These are phyloP conservation scores for Yamadazyma conglobata DNA, from an alignment of 1,139 yeast species.

Conservation along the genomic window DNA sequence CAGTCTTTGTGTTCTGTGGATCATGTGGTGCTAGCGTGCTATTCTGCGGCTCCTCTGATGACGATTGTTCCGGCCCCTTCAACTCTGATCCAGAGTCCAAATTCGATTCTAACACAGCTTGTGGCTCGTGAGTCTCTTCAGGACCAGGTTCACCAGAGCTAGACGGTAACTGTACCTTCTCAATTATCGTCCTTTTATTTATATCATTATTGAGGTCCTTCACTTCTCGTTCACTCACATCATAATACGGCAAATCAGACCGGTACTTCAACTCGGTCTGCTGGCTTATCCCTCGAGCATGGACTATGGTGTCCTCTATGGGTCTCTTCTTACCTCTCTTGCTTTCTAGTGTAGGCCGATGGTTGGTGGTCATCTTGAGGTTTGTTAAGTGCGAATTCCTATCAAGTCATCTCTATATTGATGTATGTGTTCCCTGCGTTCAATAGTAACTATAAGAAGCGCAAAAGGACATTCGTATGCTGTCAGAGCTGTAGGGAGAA, in stretches of 20 bases:
- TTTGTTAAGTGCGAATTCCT: background rate
- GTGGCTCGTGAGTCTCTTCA: too few species aligned
- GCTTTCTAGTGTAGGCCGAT: conserved; percentile 85
- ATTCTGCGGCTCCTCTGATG: too few species aligned
- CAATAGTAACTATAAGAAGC: conserved; percentile 46
- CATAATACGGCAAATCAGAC: conserved; percentile 24
- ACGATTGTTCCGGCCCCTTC: too few species aligned
- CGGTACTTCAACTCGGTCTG: conserved; percentile 67
- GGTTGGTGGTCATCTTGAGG: conserved; percentile 73
- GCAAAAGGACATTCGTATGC: conserved; percentile 50
- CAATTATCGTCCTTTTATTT: conserved; percentile 3
- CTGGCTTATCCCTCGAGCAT: conserved; percentile 67
- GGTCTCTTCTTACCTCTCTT: conserved; percentile 63
- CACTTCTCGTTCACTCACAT: conserved; percentile 21
- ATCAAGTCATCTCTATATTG: too few species aligned
- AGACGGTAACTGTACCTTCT: too few species aligned
- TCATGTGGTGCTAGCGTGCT: too few species aligned
- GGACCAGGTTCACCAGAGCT: too few species aligned
- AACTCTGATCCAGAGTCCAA: too few species aligned
- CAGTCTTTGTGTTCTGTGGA: too few species aligned
- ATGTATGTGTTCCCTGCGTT: conserved; percentile 59
- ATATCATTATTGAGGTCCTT: conserved; percentile 18
- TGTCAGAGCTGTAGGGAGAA: conserved; percentile 48
- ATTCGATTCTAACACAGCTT: too few species aligned
- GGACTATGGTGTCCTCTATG: conserved; percentile 48